A percentile compares a stretch with the other conserved stretches of the same genome.
Evolutionary conservation across 768 basidiomycete species (phyloP).

Genomic region (Pleurotus eryngii): DNA sequence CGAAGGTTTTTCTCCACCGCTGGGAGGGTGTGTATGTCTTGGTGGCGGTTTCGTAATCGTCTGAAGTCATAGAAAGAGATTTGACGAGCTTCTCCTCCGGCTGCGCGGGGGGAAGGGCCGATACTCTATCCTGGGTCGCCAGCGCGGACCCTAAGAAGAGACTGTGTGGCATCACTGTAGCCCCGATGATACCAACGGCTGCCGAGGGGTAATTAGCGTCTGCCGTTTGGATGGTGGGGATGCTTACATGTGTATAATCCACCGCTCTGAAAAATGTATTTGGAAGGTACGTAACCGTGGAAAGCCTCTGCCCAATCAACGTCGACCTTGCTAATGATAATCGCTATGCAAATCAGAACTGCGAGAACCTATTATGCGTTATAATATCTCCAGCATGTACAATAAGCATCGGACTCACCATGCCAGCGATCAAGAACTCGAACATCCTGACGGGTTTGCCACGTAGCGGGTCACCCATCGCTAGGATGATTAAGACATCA

Average conservation of each 20-base stretch:
- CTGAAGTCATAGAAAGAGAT: constrained; percentile 13
- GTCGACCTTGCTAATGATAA: constrained; percentile 69
- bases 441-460: constrained; percentile 66
- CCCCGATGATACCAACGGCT: constrained; percentile 75
- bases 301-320: constrained; percentile 76
- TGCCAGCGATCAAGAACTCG: constrained; percentile 56
- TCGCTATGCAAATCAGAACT: constrained; percentile 74
- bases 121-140: constrained; percentile 76
- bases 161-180: constrained; percentile 92
- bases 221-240: constrained; percentile 9
- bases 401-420: constrained; percentile 42
- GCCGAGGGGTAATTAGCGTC: constrained; percentile 17
- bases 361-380: constrained; percentile 47
- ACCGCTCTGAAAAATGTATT: constrained; percentile 49
- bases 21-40: constrained; percentile 1
- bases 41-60: constrained; percentile 10
- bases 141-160: constrained; percentile 87
- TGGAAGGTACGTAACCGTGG: constrained; percentile 72
- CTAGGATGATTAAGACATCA: constrained; percentile 71
- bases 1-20: not conserved
- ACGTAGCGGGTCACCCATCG: constrained; percentile 65
- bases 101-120: constrained; percentile 21
- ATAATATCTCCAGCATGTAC: not conserved
- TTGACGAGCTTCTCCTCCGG: constrained; percentile 12
- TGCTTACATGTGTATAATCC: constrained; percentile 64